Evolutionary conservation across 169 alveolate genomes (phyloP).

Genomic region (Neospora caninum): DNA sequence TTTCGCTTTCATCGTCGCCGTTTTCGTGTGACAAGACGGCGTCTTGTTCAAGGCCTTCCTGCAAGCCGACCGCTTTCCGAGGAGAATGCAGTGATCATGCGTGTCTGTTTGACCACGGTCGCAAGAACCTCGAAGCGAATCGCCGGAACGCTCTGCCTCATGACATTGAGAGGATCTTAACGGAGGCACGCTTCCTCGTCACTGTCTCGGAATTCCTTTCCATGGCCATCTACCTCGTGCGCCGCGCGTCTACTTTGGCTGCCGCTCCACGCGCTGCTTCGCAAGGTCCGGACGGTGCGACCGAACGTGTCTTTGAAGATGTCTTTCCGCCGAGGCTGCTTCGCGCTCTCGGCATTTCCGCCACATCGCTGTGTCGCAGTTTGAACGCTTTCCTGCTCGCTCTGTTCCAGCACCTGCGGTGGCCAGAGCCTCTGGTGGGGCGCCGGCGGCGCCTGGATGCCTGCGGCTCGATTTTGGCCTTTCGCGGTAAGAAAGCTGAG

Average conservation of each 20-base stretch:
- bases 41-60: too few relatives aligned
- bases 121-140: not conserved
- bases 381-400: not conserved
- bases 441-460: not conserved
- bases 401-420: not conserved
- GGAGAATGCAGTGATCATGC: too few relatives aligned
- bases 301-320: not conserved
- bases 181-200: not conserved
- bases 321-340: not conserved
- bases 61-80: too few relatives aligned
- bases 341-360: not conserved
- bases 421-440: conserved; percentile 1
- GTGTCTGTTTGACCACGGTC: not conserved
- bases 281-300: not conserved
- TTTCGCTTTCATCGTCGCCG: too few relatives aligned
- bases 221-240: not conserved
- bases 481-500: not conserved
- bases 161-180: not conserved
- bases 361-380: not conserved
- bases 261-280: not conserved
- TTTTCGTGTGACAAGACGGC: too few relatives aligned
- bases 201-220: not conserved
- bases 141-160: not conserved
- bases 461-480: not conserved
- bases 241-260: not conserved